phyloP scores from a whole-genome alignment of 257 asterid species.

The Solanum bukasovii region DNA sequence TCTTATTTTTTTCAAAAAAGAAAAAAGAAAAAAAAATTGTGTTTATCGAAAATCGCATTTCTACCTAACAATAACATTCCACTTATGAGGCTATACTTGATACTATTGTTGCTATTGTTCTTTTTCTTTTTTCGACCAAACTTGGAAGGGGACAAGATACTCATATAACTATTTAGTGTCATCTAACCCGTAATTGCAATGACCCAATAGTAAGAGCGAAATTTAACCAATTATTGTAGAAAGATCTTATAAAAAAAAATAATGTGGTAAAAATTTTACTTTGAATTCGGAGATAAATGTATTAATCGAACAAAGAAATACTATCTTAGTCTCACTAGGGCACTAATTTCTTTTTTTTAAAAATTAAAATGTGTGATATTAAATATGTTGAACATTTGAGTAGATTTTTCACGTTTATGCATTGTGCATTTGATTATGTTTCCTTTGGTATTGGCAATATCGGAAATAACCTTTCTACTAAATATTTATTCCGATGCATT shows the following conservation, averaged over 20 bases:
- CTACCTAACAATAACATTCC: rapidly evolving
- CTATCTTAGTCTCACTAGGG: neutral
- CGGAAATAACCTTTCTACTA: no score
- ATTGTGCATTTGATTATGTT: neutral
- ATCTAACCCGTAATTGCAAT: neutral
- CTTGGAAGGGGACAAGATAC: neutral
- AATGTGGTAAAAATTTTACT: rapidly evolving
- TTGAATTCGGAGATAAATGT: neutral
- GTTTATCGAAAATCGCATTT: neutral
- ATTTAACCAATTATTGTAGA: neutral
- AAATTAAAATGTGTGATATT: rapidly evolving
- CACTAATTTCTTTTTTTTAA: neutral
- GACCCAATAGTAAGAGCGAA: neutral
- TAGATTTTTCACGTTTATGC: neutral
- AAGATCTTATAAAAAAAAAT: neutral
- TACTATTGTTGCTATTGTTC: neutral
- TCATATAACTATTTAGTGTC: neutral
- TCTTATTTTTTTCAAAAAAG: no score
- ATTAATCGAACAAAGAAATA: neutral
- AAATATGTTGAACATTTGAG: neutral
- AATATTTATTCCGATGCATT: neutral
- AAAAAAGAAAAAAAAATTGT: no score
- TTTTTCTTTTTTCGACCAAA: neutral
- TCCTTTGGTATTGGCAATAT: neutral
- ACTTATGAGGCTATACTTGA: neutral